phyloP scores from a whole-genome alignment of 2,329 filamentous ascomycete genomes.

The Scortechinia acanthostroma region DNA sequence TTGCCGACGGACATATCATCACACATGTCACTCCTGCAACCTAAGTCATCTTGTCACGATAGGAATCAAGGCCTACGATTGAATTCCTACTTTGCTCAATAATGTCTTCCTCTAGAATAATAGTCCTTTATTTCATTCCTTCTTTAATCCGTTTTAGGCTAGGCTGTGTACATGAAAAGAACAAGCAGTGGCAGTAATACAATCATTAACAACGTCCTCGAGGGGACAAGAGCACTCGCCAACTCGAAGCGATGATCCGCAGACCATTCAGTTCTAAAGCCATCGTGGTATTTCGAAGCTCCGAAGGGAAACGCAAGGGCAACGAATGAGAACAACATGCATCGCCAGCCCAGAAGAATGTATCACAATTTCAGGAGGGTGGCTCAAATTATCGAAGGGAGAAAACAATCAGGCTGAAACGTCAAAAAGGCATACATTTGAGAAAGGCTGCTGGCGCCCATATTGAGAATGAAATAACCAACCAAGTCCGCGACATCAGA shows the following conservation, averaged over 20 bases:
- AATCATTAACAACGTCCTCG: too few relatives aligned
- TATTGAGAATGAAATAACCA: background rate
- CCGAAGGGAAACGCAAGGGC: background rate
- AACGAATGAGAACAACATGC: background rate
- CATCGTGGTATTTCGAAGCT: too few relatives aligned
- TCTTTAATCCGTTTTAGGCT: too few relatives aligned
- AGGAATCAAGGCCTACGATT: background rate
- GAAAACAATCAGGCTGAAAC: background rate
- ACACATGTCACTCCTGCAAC: background rate
- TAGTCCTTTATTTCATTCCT: background rate
- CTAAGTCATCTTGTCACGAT: background rate
- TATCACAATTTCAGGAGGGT: background rate
- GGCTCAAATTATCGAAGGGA: background rate
- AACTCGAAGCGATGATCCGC: too few relatives aligned
- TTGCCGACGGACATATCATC: background rate
- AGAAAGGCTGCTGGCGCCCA: background rate
- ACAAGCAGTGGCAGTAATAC: too few relatives aligned
- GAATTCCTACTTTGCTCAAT: background rate
- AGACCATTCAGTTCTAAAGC: too few relatives aligned
- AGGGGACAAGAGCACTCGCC: too few relatives aligned
- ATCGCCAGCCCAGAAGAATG: too few relatives aligned
- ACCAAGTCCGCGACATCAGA: background rate
- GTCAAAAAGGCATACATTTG: background rate
- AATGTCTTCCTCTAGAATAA: background rate
- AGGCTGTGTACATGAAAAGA: too few relatives aligned